Evolutionary conservation across 352 stramenopile species (phyloP), one percentile per base, ranked within the genome.

Genomic region (Phytophthora multivora): DNA sequence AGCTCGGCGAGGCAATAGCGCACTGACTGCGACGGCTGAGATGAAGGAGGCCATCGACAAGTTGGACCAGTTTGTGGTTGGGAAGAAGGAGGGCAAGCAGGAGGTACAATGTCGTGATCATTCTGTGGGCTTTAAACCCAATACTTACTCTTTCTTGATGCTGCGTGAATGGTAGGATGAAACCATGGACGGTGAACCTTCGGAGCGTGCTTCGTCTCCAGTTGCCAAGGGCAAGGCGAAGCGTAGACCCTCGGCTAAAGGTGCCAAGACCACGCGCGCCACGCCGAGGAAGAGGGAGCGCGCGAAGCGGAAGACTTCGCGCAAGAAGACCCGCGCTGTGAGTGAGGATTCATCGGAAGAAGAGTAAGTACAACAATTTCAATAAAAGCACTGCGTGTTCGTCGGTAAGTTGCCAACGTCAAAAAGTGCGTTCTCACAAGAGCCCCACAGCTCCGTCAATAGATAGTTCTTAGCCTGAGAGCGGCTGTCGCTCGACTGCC

Each of bases 21-120:
- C 66, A 1, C 52, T 70, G 12, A 67, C 59, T 25, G 64, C 78
- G 13, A 85, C 83, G 9, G 46, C 72, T n/a, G 84, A 93, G 40
- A 75, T 90, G 57, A 91, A 91, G 43, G 83, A 91, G 60, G 73
- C 74, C 4, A 75, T 93, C 41, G 85, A 93, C 33, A 81, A 89
- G 26, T 65, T 93, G 15, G 85, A 93, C 21, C 63, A 76, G 26
- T 81, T 84, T 33, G 73, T 91, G 11, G 56, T 61, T 11, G 70
- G 63, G 26, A 77, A 72, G 5, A 81, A 83, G 65, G 75, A 83
- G 11, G 75, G 75, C 7, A 76, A 83, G 43, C 67, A 89, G n/a
- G 71, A 83, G 59, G 80, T 86, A 62, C 18, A 63, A 12, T 42
- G 8, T 16, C 8, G 8, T 35, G 12, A 43, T 65, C 1, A 16